phyloP scores from a whole-genome alignment of 2,329 filamentous ascomycete genomes.

The Microsporum audouinii region DNA sequence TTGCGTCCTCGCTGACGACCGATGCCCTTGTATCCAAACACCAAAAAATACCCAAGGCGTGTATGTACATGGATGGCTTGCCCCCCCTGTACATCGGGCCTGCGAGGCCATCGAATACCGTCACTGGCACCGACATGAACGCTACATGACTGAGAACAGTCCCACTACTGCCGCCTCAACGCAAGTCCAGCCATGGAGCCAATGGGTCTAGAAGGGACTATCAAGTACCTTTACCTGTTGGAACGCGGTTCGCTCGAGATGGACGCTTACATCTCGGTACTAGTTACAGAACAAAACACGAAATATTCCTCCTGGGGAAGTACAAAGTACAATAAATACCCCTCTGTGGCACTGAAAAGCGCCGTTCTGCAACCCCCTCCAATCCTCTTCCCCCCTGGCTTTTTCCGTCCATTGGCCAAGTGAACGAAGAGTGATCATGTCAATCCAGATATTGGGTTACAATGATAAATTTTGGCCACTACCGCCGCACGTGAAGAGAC shows the following conservation, averaged over 20 bases:
- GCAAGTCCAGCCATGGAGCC: background rate
- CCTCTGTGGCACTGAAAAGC: background rate
- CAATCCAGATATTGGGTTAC: background rate
- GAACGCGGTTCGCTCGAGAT: background rate
- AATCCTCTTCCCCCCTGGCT: background rate
- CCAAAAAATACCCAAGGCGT: background rate
- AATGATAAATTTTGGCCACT: background rate
- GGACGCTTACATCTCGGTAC: background rate
- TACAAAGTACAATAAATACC: background rate
- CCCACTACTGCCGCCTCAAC: background rate
- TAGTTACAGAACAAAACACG: background rate
- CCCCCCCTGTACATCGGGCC: background rate
- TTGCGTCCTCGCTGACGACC: background rate
- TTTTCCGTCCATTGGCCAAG: background rate
- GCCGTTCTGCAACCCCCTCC: background rate
- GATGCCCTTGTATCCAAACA: background rate
- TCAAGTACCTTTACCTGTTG: background rate
- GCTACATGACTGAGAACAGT: background rate
- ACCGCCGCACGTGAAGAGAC: background rate
- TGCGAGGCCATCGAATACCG: background rate
- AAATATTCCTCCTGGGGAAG: background rate
- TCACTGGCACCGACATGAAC: background rate
- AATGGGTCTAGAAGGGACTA: background rate
- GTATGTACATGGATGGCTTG: background rate
- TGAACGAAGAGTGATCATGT: background rate